Evolutionary conservation across 352 stramenopile species (phyloP).

Genomic region (Pythium brassicae): DNA sequence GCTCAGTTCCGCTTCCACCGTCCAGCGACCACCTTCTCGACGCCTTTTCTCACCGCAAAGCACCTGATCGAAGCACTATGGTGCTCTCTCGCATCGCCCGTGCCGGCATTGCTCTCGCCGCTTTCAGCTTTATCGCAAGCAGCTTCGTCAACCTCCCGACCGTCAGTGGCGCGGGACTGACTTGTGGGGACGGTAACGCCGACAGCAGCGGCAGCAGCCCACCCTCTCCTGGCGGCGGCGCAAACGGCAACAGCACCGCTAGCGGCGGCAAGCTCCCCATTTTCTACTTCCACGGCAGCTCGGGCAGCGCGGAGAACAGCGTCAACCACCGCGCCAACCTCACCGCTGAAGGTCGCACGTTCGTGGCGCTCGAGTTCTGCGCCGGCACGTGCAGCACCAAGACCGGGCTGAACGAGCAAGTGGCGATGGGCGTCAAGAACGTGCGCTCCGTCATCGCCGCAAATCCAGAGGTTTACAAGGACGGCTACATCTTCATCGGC

Average conservation of each 20-base stretch:
- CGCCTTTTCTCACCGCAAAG: background rate
- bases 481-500: constrained; percentile 33
- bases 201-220: background rate
- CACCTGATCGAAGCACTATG: background rate
- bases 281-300: constrained; percentile 33
- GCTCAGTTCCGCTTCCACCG: background rate
- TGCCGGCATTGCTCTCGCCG: background rate
- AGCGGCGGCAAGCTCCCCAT: constrained; percentile 15
- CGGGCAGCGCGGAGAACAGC: constrained; percentile 12
- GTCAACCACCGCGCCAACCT: constrained; percentile 21
- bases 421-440: constrained; percentile 17
- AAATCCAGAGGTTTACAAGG: constrained; percentile 14
- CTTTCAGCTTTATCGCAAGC: background rate
- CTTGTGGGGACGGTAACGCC: background rate
- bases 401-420: constrained; percentile 14
- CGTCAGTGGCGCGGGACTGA: background rate
- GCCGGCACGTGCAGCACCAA: constrained; percentile 12
- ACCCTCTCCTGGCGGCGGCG: background rate
- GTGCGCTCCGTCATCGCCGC: constrained; percentile 11
- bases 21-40: too few relatives aligned
- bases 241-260: background rate
- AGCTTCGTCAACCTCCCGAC: background rate
- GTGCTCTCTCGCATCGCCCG: background rate
- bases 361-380: constrained; percentile 28
- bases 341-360: constrained; percentile 17